Evolutionary conservation across 1,284 basidiomycete genomes (phyloP).

Genomic region (Leccinum pachyderme): DNA sequence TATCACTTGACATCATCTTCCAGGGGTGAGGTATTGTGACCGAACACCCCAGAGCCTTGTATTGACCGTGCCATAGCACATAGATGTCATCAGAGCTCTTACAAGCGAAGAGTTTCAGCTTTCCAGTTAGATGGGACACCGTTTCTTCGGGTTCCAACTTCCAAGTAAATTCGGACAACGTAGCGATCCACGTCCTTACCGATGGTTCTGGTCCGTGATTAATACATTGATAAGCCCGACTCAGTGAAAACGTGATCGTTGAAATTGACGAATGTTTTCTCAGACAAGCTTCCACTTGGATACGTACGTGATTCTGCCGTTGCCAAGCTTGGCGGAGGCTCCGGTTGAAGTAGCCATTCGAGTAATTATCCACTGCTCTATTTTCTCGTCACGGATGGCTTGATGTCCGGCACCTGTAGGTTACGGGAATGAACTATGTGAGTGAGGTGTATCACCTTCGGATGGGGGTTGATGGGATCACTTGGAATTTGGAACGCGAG

Average conservation of each 20-base stretch:
- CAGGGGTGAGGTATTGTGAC: slow-evolving; percentile 20
- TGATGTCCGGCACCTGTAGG: slow-evolving; percentile 2
- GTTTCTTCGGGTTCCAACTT: slow-evolving; percentile 21
- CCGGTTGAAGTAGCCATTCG: slow-evolving; percentile 13
- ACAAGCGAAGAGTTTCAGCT: slow-evolving; percentile 25
- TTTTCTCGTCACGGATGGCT: background rate
- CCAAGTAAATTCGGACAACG: slow-evolving; percentile 22
- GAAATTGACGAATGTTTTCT: background rate
- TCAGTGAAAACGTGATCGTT: background rate
- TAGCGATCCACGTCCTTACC: slow-evolving; percentile 35
- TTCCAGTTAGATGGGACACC: slow-evolving; percentile 27
- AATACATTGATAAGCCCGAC: slow-evolving; percentile 22
- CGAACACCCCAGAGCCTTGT: background rate
- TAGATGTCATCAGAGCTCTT: slow-evolving; percentile 28
- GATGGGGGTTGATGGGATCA: background rate
- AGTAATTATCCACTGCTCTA: background rate
- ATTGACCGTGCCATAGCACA: slow-evolving; percentile 26
- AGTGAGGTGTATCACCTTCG: slow-evolving; percentile 5
- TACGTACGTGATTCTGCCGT: slow-evolving; percentile 12
- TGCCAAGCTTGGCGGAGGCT: slow-evolving; percentile 20
- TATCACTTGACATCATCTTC: slow-evolving; percentile 24
- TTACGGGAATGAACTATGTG: slow-evolving; percentile 20
- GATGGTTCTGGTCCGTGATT: slow-evolving; percentile 33
- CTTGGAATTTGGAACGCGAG: background rate
- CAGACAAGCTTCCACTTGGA: slow-evolving; percentile 33